Percentiles rank a stretch among this genome's conserved stretches.
Conservation (phyloP, 768 basidiomycete species). For the Collybia nuda region DNA sequence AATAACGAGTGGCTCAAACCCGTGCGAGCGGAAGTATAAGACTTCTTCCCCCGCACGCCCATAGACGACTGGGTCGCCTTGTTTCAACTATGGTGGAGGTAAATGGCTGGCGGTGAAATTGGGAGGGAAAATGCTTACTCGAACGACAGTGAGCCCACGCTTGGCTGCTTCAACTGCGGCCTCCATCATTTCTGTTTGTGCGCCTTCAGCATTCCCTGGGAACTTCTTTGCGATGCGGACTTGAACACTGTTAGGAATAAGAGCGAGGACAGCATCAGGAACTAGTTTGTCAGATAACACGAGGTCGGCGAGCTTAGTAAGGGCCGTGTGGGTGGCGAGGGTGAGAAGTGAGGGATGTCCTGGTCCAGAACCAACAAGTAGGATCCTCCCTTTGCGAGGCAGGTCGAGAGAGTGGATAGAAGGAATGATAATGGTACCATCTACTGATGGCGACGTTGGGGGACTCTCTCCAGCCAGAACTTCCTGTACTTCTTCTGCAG, state of each 20-base stretch:
- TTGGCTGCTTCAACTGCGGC: constrained; percentile 82
- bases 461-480: constrained; percentile 45
- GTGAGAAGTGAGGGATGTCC: constrained; percentile 94
- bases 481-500: constrained; percentile 64
- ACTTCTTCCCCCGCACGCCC: constrained; percentile 95
- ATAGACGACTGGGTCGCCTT: constrained; percentile 96
- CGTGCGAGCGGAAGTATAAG: constrained; percentile 84
- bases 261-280: constrained; percentile 78
- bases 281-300: constrained; percentile 98
- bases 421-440: constrained; percentile 10
- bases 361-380: constrained; percentile 92
- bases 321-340: constrained; percentile 75
- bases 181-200: constrained; percentile 94
- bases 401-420: constrained; percentile 34
- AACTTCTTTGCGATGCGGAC: constrained; percentile 95
- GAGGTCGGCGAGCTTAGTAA: constrained; percentile 79
- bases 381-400: constrained; percentile 62
- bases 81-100: constrained; percentile 67
- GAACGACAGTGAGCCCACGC: constrained; percentile 81
- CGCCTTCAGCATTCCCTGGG: constrained; percentile 95
- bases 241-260: constrained; percentile 73
- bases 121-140: constrained; percentile 49
- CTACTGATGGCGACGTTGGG: constrained; percentile 9
- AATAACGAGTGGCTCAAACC: constrained; percentile 80
- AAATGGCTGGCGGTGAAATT: constrained; percentile 1